Conservation (phyloP, 2,329 filamentous ascomycete genomes). For the Xylaria sp. region DNA sequence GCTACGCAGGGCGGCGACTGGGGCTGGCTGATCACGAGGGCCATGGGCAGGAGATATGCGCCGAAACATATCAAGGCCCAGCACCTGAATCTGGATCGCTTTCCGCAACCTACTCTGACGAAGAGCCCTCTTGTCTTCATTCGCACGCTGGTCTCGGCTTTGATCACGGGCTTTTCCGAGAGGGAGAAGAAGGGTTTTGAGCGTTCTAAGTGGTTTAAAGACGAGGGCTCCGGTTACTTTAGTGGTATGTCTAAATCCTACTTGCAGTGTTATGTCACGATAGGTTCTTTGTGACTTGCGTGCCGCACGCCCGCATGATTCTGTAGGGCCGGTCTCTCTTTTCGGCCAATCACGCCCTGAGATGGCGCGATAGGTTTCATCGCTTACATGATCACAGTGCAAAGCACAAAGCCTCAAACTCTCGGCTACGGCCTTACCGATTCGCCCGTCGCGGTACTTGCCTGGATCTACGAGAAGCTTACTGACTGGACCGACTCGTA, state of each 20-base stretch:
- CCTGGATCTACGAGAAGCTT: constrained; percentile 85
- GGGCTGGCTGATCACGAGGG: constrained; percentile 67
- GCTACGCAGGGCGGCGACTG: constrained; percentile 73
- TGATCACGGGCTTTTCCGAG: constrained; percentile 37
- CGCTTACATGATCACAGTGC: constrained; percentile 51
- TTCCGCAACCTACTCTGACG: constrained; percentile 24
- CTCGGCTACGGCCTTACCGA: constrained; percentile 75
- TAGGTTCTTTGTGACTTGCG: neutral
- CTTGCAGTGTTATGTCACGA: neutral
- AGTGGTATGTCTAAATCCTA: constrained; percentile 17
- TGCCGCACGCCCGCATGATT: neutral
- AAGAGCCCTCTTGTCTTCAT: constrained; percentile 22
- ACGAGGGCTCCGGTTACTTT: constrained; percentile 34
- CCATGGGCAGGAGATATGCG: constrained; percentile 55
- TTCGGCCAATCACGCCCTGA: no score
- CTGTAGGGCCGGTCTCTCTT: neutral
- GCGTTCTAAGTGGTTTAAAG: constrained; percentile 45
- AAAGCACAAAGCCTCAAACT: constrained; percentile 76
- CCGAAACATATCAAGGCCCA: constrained; percentile 38
- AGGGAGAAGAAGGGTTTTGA: constrained; percentile 60
- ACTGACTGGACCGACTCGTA: constrained; percentile 79
- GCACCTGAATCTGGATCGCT: constrained; percentile 34
- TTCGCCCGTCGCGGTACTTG: constrained; percentile 74
- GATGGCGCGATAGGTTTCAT: no score
- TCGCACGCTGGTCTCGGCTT: constrained; percentile 23